Conservation (phyloP, 371 early-diverging fungal genomes). For the Fennellomyces sp. region DNA sequence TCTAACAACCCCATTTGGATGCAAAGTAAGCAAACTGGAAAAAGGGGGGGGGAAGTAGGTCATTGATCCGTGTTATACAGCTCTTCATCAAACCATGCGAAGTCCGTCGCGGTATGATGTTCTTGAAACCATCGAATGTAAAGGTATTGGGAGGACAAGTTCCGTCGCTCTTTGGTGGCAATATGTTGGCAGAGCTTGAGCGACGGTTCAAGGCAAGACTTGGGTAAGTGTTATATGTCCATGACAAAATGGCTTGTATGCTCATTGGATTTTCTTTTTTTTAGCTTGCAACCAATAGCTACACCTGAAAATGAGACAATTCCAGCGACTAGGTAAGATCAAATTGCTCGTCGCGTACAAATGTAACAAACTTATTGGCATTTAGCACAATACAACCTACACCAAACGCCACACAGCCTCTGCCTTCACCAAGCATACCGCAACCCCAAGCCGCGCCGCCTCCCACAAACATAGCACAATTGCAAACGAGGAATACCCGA, state of each 20-base stretch:
- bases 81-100: constrained; percentile 35
- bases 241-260: too few relatives aligned
- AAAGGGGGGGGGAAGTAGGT: background rate
- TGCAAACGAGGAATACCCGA: background rate
- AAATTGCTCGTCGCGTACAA: too few relatives aligned
- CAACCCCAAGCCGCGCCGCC: too few relatives aligned
- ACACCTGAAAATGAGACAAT: background rate
- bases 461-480: background rate
- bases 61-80: constrained; percentile 10
- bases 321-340: too few relatives aligned
- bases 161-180: constrained; percentile 24
- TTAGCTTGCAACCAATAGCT: background rate
- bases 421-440: too few relatives aligned
- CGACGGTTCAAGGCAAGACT: constrained; percentile 27
- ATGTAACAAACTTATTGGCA: too few relatives aligned
- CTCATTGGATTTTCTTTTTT: too few relatives aligned
- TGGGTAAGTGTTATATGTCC: constrained; percentile 8
- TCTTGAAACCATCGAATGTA: constrained; percentile 26
- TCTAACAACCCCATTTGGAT: constrained; percentile 43
- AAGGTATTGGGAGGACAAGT: constrained; percentile 40
- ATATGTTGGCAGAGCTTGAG: constrained; percentile 32
- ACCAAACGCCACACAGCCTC: too few relatives aligned
- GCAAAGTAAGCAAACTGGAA: constrained; percentile 29
- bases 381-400: too few relatives aligned
- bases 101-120: constrained; percentile 33